Evolutionary conservation across 805 yeast species (phyloP), one percentile per base, ranked within the genome.

Genomic region (Candida caryicola): DNA sequence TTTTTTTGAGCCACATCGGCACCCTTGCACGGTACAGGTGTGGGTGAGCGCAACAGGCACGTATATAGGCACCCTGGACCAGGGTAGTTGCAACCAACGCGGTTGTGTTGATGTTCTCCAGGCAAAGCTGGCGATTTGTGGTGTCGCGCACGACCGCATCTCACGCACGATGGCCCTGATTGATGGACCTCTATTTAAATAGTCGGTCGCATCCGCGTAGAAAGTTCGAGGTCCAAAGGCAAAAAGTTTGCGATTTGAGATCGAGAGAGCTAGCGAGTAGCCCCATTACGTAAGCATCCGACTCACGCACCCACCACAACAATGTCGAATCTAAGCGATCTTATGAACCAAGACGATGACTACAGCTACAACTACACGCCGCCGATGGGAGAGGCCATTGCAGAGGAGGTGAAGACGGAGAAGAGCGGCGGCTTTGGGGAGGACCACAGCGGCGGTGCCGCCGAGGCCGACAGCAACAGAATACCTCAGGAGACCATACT

Each of bases 401-500:
- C 38, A 9, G 31, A 34, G 10, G 33, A 16, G 7, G 23, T 32
- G 19, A 39, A 31, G 31, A 17, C 38, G 19, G 25, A 33, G 16
- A 6, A 13, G 10, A 16, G 10, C 5, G 31, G 34, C 5, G 31
- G 17, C 10, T n/a, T 27, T 8, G 34, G 17, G n/a, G 23, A 29
- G 4, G 27, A 33, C 5, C 17, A 23, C 23, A 26, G 29, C 8
- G 38, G 38, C 18, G 38, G 28, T n/a, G 29, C 5, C 6, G 29
- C 29, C 25, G 6, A 5, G 23, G 25, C 9, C 10, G 25, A 21
- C 25, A 21, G 31, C 14, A 41, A 43, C 14, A 51, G 49, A 19
- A 57, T 63, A 5, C 49, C 64, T 9, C 69, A 63, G 44, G 55
- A 59, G 31, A 57, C 56, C 26, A 61, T 68, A 12, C 47, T 61